A percentile compares a stretch with the other conserved stretches of the same genome.
phyloP scores from a whole-genome alignment of 306 rosid species.

The Fragaria iinumae region DNA sequence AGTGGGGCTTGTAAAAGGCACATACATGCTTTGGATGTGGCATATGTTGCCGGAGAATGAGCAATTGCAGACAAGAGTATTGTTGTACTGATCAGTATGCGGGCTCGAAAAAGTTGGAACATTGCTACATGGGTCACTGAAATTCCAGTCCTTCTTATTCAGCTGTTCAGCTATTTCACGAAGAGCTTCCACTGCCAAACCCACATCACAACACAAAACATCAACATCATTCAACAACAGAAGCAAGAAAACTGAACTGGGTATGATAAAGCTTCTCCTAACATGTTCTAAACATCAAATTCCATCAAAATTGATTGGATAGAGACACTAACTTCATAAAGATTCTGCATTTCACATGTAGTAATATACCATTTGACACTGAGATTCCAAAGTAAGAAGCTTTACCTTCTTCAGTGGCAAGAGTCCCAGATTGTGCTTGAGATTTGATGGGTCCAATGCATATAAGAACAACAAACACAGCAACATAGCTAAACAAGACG shows the following conservation, averaged over 20 bases:
- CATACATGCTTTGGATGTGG: conserved; percentile 26
- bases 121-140: conserved; percentile 23
- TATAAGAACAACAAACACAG: background rate
- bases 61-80: conserved; percentile 26
- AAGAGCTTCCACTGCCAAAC: conserved; percentile 24
- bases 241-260: background rate
- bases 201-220: conserved; percentile 3
- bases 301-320: background rate
- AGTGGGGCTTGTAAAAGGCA: background rate
- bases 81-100: conserved; percentile 19
- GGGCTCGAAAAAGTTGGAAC: conserved; percentile 2
- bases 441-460: conserved; percentile 13
- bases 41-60: conserved; percentile 22
- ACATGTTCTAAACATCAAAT: background rate
- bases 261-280: background rate
- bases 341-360: background rate
- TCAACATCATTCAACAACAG: background rate
- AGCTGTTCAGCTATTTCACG: conserved; percentile 26
- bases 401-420: conserved; percentile 28
- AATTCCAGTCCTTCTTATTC: conserved; percentile 28
- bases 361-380: background rate
- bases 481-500: background rate
- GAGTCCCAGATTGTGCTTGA: conserved; percentile 22
- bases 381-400: background rate
- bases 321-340: background rate